Base-by-base conservation (phyloP, 192 early-diverging fungal species). In the Oehlia diaphana region DNA sequence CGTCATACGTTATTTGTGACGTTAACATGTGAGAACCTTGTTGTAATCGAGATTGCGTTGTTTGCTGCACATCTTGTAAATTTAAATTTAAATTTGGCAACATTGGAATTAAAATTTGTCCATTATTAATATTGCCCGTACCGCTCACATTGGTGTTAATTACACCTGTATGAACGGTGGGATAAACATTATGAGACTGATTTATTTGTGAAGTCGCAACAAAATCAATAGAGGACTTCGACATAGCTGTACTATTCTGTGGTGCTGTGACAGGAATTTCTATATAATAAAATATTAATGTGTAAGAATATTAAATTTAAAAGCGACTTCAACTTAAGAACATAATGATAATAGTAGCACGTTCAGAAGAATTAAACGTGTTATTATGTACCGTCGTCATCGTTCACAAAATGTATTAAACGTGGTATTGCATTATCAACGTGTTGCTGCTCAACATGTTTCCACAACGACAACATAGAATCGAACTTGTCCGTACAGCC, bases 331-430 rank as follows among this genome's bases (percentile, higher is more conserved):
- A 42, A 42, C 39, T 42, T 42, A 42, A 5, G 39, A 42, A 42
- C 39, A 42, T 7, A 42, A 42, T 42, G 39, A 7, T 42, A 42
- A 6, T 42, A 42, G 39, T 42, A 5, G 39, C 39, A 42, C 39
- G 39, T 42, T 42, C 39, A 42, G 39, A 42, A 42, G 7, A 6
- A 42, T 42, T 42, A 42, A 37, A 37, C 35, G 35, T 37, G 35
- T 42, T 42, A 8, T 42, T 19, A 47, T 58, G 16, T 58, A 58
- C 53, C 53, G 53, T 58, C 65, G 33, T 67, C 65, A 67, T 67
- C 65, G 13, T 67, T 67, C 65, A 67, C 65, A 4, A 67, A 16
- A 16, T 67, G 65, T 67, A 33, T 67, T 33, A 67, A 67, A 33
- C 26, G 26, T 10, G 65, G 65, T 35, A 16, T 33, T 35, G 65